These are phyloP conservation scores for Scenedesmus sp. DNA, from an alignment of 163 green algal species.

Conservation along the genomic window DNA sequence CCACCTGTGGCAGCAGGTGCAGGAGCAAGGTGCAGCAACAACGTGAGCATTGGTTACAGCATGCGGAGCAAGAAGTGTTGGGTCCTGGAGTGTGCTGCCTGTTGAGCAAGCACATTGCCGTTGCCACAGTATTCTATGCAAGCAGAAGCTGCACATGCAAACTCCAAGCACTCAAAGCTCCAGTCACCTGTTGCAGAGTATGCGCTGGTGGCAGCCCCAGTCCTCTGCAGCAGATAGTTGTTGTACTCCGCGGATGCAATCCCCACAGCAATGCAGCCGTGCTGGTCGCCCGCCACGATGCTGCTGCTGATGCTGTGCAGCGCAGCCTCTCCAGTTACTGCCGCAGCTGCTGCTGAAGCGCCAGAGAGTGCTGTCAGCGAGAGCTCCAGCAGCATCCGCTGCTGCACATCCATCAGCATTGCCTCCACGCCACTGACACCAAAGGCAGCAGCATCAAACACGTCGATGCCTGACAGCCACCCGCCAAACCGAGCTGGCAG, in stretches of 20 bases:
- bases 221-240: slow-evolving; percentile 63
- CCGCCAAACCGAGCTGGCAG: slow-evolving; percentile 31
- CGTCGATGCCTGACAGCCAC: slow-evolving; percentile 53
- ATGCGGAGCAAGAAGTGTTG: background rate
- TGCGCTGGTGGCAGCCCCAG: slow-evolving; percentile 45
- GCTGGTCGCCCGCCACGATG: background rate
- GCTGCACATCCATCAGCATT: slow-evolving; percentile 88
- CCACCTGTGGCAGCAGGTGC: slow-evolving; percentile 52
- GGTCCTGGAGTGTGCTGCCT: too few species aligned
- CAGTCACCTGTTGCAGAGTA: slow-evolving; percentile 68
- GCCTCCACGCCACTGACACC: slow-evolving; percentile 76
- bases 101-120: too few species aligned
- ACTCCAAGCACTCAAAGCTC: slow-evolving; percentile 54
- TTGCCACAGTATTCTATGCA: too few species aligned
- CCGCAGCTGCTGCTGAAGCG: background rate
- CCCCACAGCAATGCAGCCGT: slow-evolving; percentile 72
- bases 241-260: slow-evolving; percentile 87
- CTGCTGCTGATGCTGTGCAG: background rate
- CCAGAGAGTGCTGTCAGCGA: slow-evolving; percentile 35
- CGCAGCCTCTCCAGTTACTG: background rate
- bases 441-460: slow-evolving; percentile 83
- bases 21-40: background rate
- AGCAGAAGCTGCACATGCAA: background rate
- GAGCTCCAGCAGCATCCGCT: slow-evolving; percentile 79
- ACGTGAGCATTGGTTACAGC: too few species aligned